Conservation (phyloP, 108 stramenopile species). For the Skeletonema grethae region DNA sequence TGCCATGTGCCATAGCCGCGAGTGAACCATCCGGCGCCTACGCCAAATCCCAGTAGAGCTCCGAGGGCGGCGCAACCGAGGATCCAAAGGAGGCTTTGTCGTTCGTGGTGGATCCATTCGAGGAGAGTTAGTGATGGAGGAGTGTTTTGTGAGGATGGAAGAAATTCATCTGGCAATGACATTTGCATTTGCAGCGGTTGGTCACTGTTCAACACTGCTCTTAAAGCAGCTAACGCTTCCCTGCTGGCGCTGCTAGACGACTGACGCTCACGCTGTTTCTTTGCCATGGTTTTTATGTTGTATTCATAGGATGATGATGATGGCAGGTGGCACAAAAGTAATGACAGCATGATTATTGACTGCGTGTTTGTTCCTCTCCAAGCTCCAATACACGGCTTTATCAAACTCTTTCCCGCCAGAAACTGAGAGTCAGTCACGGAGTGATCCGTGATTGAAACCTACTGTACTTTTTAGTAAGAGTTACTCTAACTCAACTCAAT, state of each 20-base stretch:
- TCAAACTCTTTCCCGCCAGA: too few relatives aligned
- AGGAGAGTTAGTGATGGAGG: neutral
- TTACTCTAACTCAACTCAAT: too few relatives aligned
- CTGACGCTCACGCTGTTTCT: constrained; percentile 10
- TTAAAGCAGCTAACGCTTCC: neutral
- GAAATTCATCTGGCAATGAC: neutral
- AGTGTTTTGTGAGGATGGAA: neutral
- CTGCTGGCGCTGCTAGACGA: neutral
- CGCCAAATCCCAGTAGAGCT: constrained; percentile 59
- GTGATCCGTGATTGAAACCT: too few relatives aligned
- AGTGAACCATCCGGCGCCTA: constrained; percentile 64
- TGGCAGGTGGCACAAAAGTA: too few relatives aligned
- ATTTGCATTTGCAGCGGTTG: neutral
- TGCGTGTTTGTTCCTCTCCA: too few relatives aligned
- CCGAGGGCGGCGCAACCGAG: constrained; percentile 55
- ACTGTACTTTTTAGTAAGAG: too few relatives aligned
- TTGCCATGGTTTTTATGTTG: constrained; percentile 5
- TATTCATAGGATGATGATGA: too few relatives aligned
- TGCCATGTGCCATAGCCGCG: constrained; percentile 41
- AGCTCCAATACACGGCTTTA: too few relatives aligned
- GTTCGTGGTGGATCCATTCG: constrained; percentile 57
- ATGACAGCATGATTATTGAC: too few relatives aligned
- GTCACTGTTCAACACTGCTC: neutral
- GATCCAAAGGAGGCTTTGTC: constrained; percentile 61
- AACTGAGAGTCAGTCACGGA: too few relatives aligned